These are phyloP conservation scores for Craspedostauros australis DNA, from an alignment of 108 stramenopile genomes.

Conservation along the genomic window DNA sequence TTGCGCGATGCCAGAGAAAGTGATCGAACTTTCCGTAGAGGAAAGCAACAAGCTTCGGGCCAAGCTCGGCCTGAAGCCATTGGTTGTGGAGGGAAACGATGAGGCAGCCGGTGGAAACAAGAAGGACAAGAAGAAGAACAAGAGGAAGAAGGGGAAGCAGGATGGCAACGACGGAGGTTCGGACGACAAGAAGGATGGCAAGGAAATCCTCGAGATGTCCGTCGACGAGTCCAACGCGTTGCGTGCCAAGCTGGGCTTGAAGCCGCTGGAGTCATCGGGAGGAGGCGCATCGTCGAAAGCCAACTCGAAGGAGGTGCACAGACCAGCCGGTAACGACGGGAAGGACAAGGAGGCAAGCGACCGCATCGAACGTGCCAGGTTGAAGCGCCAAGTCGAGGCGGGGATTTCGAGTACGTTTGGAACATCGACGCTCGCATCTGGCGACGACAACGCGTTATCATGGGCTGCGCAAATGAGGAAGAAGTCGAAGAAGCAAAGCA, in stretches of 20 bases:
- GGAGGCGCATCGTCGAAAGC: neutral
- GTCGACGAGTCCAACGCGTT: constrained; percentile 77
- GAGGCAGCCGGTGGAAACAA: neutral
- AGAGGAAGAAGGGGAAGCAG: neutral
- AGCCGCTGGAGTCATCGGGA: constrained; percentile 32
- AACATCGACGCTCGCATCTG: constrained; percentile 13
- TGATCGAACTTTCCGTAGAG: constrained; percentile 76
- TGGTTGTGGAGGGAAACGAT: constrained; percentile 22
- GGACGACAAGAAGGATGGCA: constrained; percentile 5
- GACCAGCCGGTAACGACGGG: constrained; percentile 46
- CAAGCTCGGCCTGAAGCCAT: constrained; percentile 64
- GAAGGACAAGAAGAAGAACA: neutral
- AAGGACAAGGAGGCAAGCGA: constrained; percentile 25
- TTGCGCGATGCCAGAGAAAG: constrained; percentile 54
- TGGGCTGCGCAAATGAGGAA: constrained; percentile 58
- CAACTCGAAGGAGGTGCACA: constrained; percentile 36
- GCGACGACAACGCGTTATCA: constrained; percentile 23
- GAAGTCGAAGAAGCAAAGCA: constrained; percentile 29
- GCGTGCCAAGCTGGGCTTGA: constrained; percentile 57
- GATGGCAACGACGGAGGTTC: neutral
- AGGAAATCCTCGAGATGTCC: constrained; percentile 47
- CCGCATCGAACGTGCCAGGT: constrained; percentile 53
- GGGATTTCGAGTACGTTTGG: constrained; percentile 28
- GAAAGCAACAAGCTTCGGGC: constrained; percentile 82
- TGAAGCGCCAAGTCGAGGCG: constrained; percentile 41